These are phyloP conservation scores for Kuraishia piskuri DNA, from an alignment of 805 yeast genomes.

Conservation along the genomic window DNA sequence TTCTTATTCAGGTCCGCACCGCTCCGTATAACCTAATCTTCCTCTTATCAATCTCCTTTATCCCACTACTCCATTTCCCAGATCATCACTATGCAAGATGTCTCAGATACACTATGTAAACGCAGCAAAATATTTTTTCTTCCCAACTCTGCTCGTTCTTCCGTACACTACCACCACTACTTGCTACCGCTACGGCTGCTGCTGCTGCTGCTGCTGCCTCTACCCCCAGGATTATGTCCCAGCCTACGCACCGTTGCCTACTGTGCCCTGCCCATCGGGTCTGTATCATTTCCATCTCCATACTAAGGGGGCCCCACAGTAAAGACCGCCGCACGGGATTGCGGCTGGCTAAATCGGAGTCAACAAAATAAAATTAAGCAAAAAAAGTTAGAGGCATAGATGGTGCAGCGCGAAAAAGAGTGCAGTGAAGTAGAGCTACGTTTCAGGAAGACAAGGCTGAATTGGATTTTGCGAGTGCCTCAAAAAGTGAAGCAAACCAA, in stretches of 20 bases:
- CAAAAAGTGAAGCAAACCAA: not conserved
- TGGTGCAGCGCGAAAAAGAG: not conserved
- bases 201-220: no score
- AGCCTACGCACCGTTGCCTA: no score
- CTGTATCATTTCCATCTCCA: not conserved
- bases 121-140: not conserved
- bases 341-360: not conserved
- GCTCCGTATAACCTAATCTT: no score
- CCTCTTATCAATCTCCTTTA: not conserved
- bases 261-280: no score
- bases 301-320: not conserved
- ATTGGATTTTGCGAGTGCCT: not conserved
- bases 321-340: not conserved
- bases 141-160: not conserved
- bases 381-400: not conserved
- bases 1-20: no score
- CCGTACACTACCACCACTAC: not conserved
- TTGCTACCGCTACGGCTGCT: no score
- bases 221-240: no score
- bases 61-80: not conserved
- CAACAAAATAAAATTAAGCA: not conserved
- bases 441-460: not conserved
- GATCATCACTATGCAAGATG: not conserved
- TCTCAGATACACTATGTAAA: not conserved
- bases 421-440: not conserved